These are phyloP conservation scores for Apiotrichum porosum DNA, from an alignment of 1,284 basidiomycete genomes.

Conservation along the genomic window DNA sequence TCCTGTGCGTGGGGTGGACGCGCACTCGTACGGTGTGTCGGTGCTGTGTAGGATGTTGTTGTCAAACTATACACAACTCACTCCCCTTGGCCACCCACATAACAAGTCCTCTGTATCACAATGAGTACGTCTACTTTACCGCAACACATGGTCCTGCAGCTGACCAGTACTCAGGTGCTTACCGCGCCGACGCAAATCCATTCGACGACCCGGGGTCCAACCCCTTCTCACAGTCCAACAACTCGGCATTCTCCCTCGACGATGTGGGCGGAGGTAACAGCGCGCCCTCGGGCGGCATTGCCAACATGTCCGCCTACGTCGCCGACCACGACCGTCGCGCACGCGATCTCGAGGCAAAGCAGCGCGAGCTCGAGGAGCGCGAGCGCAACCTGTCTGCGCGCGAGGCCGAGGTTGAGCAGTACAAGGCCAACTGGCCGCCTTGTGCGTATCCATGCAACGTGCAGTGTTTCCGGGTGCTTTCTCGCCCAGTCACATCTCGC, in stretches of 20 bases:
- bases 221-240: constrained; percentile 38
- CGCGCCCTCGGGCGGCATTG: constrained; percentile 14
- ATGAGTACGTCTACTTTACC: neutral
- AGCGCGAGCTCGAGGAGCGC: constrained; percentile 34
- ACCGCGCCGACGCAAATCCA: constrained; percentile 32
- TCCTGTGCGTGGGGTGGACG: no score
- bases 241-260: constrained; percentile 40
- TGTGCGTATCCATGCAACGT: constrained; percentile 29
- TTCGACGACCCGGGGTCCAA: constrained; percentile 27
- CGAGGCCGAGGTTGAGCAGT: constrained; percentile 27
- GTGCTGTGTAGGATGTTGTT: no score
- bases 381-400: constrained; percentile 30
- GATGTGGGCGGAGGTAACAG: constrained; percentile 10
- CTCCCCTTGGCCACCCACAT: no score
- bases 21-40: no score
- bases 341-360: constrained; percentile 32
- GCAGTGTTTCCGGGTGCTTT: no score
- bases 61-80: no score
- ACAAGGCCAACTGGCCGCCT: constrained; percentile 47
- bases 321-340: constrained; percentile 20
- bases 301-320: constrained; percentile 18
- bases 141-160: neutral
- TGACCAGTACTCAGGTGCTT: constrained; percentile 16
- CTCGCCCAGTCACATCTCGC: no score
- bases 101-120: no score